These are phyloP conservation scores for Raphanus sativus DNA, from an alignment of 345 rosid species.

Conservation along the genomic window DNA sequence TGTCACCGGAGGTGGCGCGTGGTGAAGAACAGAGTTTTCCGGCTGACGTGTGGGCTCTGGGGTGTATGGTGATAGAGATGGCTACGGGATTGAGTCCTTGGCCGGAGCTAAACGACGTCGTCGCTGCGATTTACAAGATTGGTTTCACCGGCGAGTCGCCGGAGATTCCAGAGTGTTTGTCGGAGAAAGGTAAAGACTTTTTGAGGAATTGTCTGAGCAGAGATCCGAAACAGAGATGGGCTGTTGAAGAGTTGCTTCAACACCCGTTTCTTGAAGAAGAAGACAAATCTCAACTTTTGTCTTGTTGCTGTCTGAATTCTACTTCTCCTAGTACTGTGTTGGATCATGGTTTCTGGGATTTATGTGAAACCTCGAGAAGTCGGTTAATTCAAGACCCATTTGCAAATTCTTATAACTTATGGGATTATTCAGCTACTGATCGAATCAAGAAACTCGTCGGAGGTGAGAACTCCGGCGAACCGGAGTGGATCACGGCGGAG, in stretches of 20 bases:
- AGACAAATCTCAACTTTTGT: background rate
- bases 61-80: slow-evolving; percentile 80
- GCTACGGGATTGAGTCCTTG: slow-evolving; percentile 73
- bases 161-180: slow-evolving; percentile 60
- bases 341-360: slow-evolving; percentile 79
- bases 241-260: slow-evolving; percentile 55
- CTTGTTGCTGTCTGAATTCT: slow-evolving; percentile 6
- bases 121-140: slow-evolving; percentile 64
- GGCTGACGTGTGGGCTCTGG: slow-evolving; percentile 91
- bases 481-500: slow-evolving; percentile 39
- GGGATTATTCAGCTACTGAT: slow-evolving; percentile 29
- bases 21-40: slow-evolving; percentile 78
- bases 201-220: slow-evolving; percentile 58
- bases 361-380: slow-evolving; percentile 40
- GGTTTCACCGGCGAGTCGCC: slow-evolving; percentile 75
- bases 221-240: slow-evolving; percentile 67
- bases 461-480: slow-evolving; percentile 7
- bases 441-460: slow-evolving; percentile 56
- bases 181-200: slow-evolving; percentile 64
- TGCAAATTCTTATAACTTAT: background rate
- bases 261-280: slow-evolving; percentile 64
- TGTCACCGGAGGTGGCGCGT: slow-evolving; percentile 93
- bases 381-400: slow-evolving; percentile 31
- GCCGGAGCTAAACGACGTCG: slow-evolving; percentile 61
- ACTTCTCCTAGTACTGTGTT: slow-evolving; percentile 71